phyloP scores from a whole-genome alignment of 768 basidiomycete species.

The Panaeolus papilionaceus region DNA sequence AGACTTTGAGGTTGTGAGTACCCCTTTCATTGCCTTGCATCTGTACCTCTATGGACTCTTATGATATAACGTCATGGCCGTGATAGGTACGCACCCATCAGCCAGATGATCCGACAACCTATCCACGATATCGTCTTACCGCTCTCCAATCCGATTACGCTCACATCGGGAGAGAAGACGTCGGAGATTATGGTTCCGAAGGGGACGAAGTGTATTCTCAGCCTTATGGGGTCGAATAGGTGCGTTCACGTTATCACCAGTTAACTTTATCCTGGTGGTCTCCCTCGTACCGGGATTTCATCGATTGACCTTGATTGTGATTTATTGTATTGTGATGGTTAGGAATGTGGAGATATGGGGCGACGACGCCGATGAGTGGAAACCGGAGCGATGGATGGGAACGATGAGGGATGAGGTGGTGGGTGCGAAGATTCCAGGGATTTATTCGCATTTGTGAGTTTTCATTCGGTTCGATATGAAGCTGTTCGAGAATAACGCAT shows the following conservation, averaged over 20 bases:
- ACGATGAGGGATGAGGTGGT: slow-evolving; percentile 39
- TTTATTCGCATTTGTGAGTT: slow-evolving; percentile 48
- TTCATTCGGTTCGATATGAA: neutral
- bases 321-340: no score
- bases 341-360: slow-evolving; percentile 52
- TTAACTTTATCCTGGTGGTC: no score
- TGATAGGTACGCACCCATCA: neutral
- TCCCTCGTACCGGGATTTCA: no score
- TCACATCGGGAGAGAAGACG: slow-evolving; percentile 40
- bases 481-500: neutral
- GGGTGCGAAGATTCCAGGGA: slow-evolving; percentile 45
- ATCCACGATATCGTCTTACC: slow-evolving; percentile 40
- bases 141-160: slow-evolving; percentile 48
- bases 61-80: no score
- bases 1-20: slow-evolving; percentile 37
- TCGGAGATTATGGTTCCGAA: slow-evolving; percentile 45
- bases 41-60: no score
- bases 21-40: no score
- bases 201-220: slow-evolving; percentile 46
- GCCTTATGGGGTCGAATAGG: slow-evolving; percentile 41
- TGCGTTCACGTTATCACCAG: slow-evolving; percentile 20
- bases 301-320: no score
- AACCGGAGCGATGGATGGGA: slow-evolving; percentile 53
- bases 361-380: slow-evolving; percentile 51
- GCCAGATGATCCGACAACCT: neutral